These are phyloP conservation scores for Cystofilobasidium ferigula DNA, from an alignment of 768 basidiomycete genomes.

Conservation along the genomic window DNA sequence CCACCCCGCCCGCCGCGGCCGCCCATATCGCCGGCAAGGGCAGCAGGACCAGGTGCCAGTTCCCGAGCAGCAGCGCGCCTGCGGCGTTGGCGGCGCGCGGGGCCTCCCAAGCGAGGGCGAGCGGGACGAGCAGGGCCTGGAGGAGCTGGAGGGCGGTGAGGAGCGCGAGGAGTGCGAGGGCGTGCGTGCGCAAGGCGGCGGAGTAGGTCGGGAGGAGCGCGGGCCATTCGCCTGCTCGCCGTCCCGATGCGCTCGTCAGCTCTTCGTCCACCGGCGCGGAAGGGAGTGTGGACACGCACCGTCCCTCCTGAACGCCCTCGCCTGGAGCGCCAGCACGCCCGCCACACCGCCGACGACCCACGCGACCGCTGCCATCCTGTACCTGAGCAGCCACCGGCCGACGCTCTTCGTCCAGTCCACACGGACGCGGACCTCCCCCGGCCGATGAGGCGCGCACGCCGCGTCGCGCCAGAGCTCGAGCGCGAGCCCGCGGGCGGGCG, in stretches of 20 bases:
- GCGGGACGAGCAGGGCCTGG: background rate
- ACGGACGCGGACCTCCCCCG: slow-evolving; percentile 42
- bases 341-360: slow-evolving; percentile 67
- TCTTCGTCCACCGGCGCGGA: too few species aligned
- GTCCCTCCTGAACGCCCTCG: slow-evolving; percentile 25
- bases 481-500: background rate
- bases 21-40: background rate
- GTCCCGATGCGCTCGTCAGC: background rate
- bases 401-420: slow-evolving; percentile 63
- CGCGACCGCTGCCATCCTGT: slow-evolving; percentile 56
- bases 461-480: slow-evolving; percentile 32
- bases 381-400: slow-evolving; percentile 61
- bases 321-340: slow-evolving; percentile 41
- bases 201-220: background rate
- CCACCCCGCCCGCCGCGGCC: background rate
- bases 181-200: background rate
- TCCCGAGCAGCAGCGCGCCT: slow-evolving; percentile 1
- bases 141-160: background rate
- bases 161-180: background rate
- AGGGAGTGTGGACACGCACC: slow-evolving; percentile 23
- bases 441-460: slow-evolving; percentile 28
- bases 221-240: background rate
- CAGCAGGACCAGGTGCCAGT: slow-evolving; percentile 1
- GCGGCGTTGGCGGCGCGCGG: background rate
- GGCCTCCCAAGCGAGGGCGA: background rate